A percentile compares a stretch with the other conserved stretches of the same genome.
Evolutionary conservation across 805 yeast species (phyloP).

Genomic region (Wilhelminamyces savonicus): DNA sequence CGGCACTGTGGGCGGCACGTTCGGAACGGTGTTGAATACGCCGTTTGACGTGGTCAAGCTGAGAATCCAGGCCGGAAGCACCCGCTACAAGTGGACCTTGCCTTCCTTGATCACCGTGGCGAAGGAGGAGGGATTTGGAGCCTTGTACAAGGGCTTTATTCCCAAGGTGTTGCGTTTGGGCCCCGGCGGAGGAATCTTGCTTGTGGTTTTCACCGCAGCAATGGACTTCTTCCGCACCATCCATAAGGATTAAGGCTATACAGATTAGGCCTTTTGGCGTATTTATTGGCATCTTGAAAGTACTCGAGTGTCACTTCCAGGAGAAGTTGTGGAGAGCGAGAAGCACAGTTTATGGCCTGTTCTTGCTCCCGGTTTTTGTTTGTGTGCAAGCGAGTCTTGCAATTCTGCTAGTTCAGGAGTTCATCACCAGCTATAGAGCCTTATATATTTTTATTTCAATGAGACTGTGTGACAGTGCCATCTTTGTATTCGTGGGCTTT

Average conservation of each 20-base stretch:
- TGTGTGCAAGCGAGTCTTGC: too few relatives aligned
- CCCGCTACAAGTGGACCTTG: conserved; percentile 88
- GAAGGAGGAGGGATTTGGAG: conserved; percentile 86
- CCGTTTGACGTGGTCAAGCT: conserved; percentile 98
- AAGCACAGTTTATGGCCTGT: background rate
- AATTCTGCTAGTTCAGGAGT: too few relatives aligned
- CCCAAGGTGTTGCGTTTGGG: conserved; percentile 97
- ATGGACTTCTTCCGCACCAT: conserved; percentile 87
- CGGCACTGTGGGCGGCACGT: conserved; percentile 95
- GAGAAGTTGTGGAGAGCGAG: background rate
- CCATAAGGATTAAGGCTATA: conserved; percentile 16
- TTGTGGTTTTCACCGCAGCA: conserved; percentile 92
- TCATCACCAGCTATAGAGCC: background rate
- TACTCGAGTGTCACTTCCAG: background rate
- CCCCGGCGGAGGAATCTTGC: conserved; percentile 98
- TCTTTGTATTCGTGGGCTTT: conserved; percentile 15
- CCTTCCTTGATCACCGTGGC: conserved; percentile 72
- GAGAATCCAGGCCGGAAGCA: conserved; percentile 86
- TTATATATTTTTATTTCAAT: too few relatives aligned
- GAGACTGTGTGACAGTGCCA: too few relatives aligned
- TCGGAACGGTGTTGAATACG: conserved; percentile 91
- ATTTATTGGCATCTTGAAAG: background rate
- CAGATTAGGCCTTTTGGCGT: background rate
- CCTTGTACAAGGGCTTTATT: conserved; percentile 91
- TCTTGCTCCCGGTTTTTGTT: too few relatives aligned